phyloP scores from a whole-genome alignment of 2,329 filamentous ascomycete genomes.

The Hypoxylon sp. region DNA sequence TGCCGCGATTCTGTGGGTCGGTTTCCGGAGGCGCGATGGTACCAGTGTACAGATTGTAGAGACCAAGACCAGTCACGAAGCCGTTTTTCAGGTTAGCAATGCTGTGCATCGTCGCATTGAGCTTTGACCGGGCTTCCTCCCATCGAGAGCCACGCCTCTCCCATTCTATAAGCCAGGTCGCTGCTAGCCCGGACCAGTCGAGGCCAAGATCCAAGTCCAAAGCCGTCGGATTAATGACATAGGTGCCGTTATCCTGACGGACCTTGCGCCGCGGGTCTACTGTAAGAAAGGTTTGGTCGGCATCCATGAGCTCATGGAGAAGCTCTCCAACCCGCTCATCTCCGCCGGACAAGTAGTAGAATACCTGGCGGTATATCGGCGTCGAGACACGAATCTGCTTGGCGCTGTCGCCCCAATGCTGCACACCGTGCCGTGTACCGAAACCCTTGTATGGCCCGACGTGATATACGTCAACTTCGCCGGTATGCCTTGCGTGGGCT shows the following conservation, averaged over 20 bases:
- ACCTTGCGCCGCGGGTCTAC: constrained; percentile 72
- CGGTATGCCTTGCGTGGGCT: constrained; percentile 68
- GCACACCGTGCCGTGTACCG: constrained; percentile 72
- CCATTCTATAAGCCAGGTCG: constrained; percentile 70
- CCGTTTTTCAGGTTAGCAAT: constrained; percentile 69
- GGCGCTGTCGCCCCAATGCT: constrained; percentile 70
- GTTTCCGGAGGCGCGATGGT: constrained; percentile 64
- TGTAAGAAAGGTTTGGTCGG: constrained; percentile 63
- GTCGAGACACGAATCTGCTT: constrained; percentile 73
- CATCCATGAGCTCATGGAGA: constrained; percentile 64
- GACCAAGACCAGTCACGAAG: constrained; percentile 67
- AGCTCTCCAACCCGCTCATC: constrained; percentile 70
- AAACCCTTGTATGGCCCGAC: constrained; percentile 68
- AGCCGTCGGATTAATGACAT: constrained; percentile 58
- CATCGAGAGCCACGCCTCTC: constrained; percentile 67
- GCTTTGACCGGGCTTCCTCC: constrained; percentile 64
- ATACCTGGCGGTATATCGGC: constrained; percentile 68
- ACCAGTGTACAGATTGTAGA: constrained; percentile 64
- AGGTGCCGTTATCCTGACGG: constrained; percentile 60
- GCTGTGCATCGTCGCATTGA: constrained; percentile 62
- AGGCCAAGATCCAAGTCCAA: constrained; percentile 68
- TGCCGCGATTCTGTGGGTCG: constrained; percentile 64
- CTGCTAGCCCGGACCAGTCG: constrained; percentile 69
- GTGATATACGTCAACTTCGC: constrained; percentile 74
- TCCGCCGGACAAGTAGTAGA: constrained; percentile 68